These are phyloP conservation scores for Hibiscus mutabilis DNA, from an alignment of 345 rosid genomes.

Conservation along the genomic window DNA sequence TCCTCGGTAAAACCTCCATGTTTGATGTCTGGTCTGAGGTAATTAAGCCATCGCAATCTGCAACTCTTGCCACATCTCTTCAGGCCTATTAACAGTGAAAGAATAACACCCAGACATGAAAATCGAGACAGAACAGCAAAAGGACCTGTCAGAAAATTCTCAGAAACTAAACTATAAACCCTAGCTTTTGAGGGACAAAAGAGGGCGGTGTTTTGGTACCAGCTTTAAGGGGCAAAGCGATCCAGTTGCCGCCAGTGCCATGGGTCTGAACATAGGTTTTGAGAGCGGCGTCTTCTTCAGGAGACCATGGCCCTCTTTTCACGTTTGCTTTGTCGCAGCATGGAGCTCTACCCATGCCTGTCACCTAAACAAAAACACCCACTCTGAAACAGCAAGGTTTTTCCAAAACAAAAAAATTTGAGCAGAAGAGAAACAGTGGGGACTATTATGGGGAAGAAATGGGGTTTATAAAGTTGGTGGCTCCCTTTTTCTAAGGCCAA, in stretches of 20 bases:
- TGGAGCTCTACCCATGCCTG: constrained; percentile 33
- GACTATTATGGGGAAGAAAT: neutral
- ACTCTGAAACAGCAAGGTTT: constrained; percentile 7
- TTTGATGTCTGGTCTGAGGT: constrained; percentile 50
- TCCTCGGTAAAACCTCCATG: constrained; percentile 58
- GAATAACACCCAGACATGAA: neutral
- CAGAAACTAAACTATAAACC: too few relatives aligned
- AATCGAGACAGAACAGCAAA: too few relatives aligned
- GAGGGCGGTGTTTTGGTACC: constrained; percentile 3
- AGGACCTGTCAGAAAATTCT: too few relatives aligned
- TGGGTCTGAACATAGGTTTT: constrained; percentile 16
- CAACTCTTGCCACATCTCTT: constrained; percentile 56
- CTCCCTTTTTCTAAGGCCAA: neutral
- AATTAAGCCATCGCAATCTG: constrained; percentile 56
- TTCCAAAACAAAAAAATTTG: neutral
- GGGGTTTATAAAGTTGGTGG: constrained; percentile 16
- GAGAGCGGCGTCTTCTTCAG: constrained; percentile 30
- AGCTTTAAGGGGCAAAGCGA: constrained; percentile 29
- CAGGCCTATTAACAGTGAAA: constrained; percentile 26
- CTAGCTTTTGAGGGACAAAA: too few relatives aligned
- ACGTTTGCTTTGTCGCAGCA: constrained; percentile 34
- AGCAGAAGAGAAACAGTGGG: constrained; percentile 9
- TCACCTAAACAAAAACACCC: neutral
- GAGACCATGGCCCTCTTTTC: constrained; percentile 35
- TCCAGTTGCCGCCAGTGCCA: constrained; percentile 33